Evolutionary conservation across 2,329 filamentous ascomycete species (phyloP), one percentile per base, ranked within the genome.

Genomic region (Elsinoe ampelina): DNA sequence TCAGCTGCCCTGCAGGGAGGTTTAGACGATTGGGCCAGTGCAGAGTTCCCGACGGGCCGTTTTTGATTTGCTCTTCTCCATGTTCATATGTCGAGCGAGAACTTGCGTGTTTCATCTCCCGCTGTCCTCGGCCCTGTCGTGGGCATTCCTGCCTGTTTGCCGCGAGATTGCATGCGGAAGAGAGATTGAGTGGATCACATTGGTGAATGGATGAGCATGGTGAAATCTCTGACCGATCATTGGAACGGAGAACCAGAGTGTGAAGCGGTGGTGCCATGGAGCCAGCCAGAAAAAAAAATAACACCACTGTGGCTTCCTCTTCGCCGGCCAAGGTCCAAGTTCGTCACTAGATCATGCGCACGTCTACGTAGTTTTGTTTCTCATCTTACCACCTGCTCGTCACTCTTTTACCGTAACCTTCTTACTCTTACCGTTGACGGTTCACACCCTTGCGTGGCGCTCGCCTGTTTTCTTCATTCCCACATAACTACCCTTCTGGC

Each of bases 341-440:
- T 45, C 17, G 19, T 50, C 17, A 19, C 26, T 12, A 36, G 32
- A 52, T 52, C 48, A 52, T 34, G 32, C 34, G 48, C 48, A 52
- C 48, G 22, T 52, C 48, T 32, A 52, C 48, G 48, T 52, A 52
- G 34, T 34, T 52, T 34, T 52, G 34, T 34, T 52, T 52, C 48
- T 38, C 48, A 52, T 52, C 48, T 52, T 52, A 52, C 48, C 48
- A 52, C 48, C 20, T 52, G 15, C 38, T 52, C 48, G 30, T 52
- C 34, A 19, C 34, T 38, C 48, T 38, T 34, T 38, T 15, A 36
- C 13, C 48, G 48, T 30, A 36, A 22, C 43, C 11, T 12, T 22
- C 19, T 48, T 22, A n/a, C 17, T 17, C n/a, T 35, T 50, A n/a
- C 48, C 34, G 48, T 19, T 30, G 26, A 5, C 26, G 26, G 26